Conservation (phyloP, 352 stramenopile species). For the Globisporangium cederbergense region DNA sequence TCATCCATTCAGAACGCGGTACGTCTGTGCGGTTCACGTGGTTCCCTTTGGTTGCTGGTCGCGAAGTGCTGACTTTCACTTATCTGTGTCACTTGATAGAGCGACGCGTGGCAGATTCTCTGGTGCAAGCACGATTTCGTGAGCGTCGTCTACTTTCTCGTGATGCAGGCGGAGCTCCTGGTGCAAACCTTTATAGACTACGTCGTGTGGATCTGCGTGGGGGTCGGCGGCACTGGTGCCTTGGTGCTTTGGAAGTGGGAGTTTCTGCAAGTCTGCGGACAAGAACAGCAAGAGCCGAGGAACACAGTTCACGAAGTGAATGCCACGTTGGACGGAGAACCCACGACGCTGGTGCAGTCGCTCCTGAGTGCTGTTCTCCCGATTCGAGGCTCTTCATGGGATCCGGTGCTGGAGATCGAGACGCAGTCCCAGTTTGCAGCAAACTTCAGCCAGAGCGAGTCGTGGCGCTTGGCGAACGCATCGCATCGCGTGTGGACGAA, state of each 20-base stretch:
- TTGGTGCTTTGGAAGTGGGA: constrained; percentile 46
- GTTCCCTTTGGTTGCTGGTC: background rate
- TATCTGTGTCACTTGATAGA: background rate
- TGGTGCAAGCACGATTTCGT: constrained; percentile 37
- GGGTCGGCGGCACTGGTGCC: constrained; percentile 27
- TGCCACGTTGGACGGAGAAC: background rate
- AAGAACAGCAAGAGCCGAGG: background rate
- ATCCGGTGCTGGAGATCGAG: constrained; percentile 6
- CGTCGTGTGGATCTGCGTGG: constrained; percentile 30
- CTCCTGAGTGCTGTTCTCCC: constrained; percentile 10
- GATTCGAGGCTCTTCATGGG: constrained; percentile 1
- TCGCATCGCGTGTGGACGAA: constrained; percentile 4
- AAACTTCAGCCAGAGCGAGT: background rate
- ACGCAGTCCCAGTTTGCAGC: constrained; percentile 1
- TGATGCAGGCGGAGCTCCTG: constrained; percentile 33
- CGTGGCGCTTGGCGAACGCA: background rate
- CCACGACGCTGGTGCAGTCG: constrained; percentile 2
- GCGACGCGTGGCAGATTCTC: constrained; percentile 35
- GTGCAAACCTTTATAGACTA: constrained; percentile 35
- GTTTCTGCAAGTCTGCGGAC: constrained; percentile 17
- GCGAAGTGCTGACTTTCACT: background rate
- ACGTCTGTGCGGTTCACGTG: background rate
- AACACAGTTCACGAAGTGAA: background rate
- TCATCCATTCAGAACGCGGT: constrained; percentile 38
- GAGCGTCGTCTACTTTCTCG: constrained; percentile 37